Evolutionary conservation across 306 rosid species (phyloP), one percentile per base, ranked within the genome.

Genomic region (Oxytropis ochrocephala): DNA sequence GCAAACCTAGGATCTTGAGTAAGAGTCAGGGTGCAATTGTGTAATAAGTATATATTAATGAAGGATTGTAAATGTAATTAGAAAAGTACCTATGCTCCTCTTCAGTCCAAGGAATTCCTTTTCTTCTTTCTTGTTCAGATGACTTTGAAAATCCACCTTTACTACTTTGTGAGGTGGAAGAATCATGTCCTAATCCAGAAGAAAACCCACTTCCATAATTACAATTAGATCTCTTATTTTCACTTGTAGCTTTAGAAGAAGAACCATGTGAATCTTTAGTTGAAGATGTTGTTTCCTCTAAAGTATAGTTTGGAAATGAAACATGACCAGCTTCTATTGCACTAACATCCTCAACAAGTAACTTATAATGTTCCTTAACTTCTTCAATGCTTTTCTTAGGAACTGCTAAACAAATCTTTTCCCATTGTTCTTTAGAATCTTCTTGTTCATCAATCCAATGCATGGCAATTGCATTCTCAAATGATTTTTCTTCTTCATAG

Each of bases 41-140:
- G n/a, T n/a, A n/a, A n/a, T n/a, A n/a, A n/a, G n/a, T 24, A 24
- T 24, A 24, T 24, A 24, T 24, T 24, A 24, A 24, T 16, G 51
- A 16, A 62, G 21, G 42, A 53, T 29, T 5, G 38, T 36, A 72
- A 70, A 47, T 48, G 73, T 33, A 67, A 59, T 36, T 55, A 19
- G 32, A 75, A 35, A 16, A 69, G 51, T 83, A 94, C 98, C 99
- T 91, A 85, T 94, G 99, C 48, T 94, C 99, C 72, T 94, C 99
- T 65, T 94, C 99, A 16, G 99, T 94, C 99, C 99, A 94, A 7
- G 99, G 99, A 76, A 91, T 91, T 60, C 97, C 99, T 77, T 94
- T 94, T 72, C 87, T 74, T 29, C 99, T 83, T 76, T 94, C 99
- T 84, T 94, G 99, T 49, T 94, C 97, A 2, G 97, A 73, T 2